Percentiles rank a stretch among this genome's conserved stretches.
phyloP scores from a whole-genome alignment of 23 red algal genomes.

The Cyanidium caldarium region DNA sequence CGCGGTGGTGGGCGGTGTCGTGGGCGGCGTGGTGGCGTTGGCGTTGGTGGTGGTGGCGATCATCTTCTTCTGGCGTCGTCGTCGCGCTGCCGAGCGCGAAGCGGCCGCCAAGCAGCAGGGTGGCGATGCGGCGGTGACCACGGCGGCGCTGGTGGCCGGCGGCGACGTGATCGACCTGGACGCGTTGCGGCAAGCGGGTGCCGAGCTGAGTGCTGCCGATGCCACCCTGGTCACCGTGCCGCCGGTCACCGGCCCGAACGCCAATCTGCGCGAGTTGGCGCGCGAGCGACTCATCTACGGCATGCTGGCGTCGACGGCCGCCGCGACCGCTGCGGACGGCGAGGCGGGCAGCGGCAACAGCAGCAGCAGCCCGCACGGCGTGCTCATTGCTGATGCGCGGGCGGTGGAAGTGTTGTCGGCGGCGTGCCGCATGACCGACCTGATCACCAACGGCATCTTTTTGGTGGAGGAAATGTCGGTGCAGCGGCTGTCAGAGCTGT shows the following conservation, averaged over 20 bases:
- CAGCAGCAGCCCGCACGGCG: neutral
- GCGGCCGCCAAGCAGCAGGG: neutral
- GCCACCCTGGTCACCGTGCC: neutral
- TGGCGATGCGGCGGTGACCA: neutral
- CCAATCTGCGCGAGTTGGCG: constrained; percentile 17
- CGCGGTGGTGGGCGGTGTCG: neutral
- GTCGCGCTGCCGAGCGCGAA: too few relatives aligned
- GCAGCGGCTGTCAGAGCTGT: neutral
- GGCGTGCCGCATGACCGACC: constrained; percentile 14
- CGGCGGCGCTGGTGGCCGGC: neutral
- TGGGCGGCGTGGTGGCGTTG: neutral
- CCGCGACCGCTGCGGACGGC: neutral
- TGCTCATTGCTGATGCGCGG: constrained; percentile 2
- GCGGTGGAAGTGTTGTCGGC: constrained; percentile 2
- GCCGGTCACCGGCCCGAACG: neutral
- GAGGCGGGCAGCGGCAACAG: neutral
- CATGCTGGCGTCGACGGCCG: constrained; percentile 4
- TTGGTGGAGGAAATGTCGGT: constrained; percentile 3
- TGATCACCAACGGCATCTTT: constrained; percentile 10
- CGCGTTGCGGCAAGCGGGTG: neutral
- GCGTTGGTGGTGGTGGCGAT: neutral
- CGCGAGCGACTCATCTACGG: constrained; percentile 15
- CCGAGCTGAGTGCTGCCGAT: neutral
- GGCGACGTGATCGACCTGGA: neutral
- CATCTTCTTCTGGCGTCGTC: neutral